Base-by-base conservation (phyloP, 2,329 filamentous ascomycete species). In the Trichoderma endophyticum region DNA sequence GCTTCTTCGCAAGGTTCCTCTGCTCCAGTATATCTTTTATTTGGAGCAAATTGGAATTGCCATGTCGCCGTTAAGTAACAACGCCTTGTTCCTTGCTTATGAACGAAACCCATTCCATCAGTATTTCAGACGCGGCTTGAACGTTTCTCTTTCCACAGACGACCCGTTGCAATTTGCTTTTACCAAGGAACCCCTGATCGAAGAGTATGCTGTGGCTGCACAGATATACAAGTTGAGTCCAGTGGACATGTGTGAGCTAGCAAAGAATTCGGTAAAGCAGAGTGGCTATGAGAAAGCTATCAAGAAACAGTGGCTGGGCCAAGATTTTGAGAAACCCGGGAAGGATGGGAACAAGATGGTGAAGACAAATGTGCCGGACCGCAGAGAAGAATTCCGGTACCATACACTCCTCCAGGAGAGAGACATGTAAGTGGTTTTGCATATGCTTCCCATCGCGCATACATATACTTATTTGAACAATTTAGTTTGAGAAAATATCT, bases 21-120 rank as follows among this genome's bases (percentile, higher is more conserved):
- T 99, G 73, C 84, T 99, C 70, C 96, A 99, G 81, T 99, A 99
- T 98, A 99, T 98, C 65, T 99, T 97, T 84, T 99, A 99, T 78
- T 89, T 99, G 24, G 95, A 99, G 79, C 95, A 98, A 79, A 98
- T 99, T 74, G 96, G 96, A 72, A 96, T 99, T 74, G 96, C 96
- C 73, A 99, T 99, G 96, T 98, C 95, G n/a, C 96, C 96, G 3
- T 87, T 99, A 60, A 97, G 94, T 81, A 99, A 99, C 84, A 99
- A 99, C 77, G 96, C 96, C 0, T 84, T 99, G 36, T 99, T 99
- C 83, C 84, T 99, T 67, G 94, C 95, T 1, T 98, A 99, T 79
- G 96, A 99, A 81, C 91, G 97, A 72, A 99, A 99, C 77, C 96
- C 96, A 0, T 99, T 97, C 83, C 87, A 97, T 76, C 93, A 93